Base-by-base conservation (phyloP, 225 moss, liverwort and hornwort genomes). In the Bryum argenteum region DNA sequence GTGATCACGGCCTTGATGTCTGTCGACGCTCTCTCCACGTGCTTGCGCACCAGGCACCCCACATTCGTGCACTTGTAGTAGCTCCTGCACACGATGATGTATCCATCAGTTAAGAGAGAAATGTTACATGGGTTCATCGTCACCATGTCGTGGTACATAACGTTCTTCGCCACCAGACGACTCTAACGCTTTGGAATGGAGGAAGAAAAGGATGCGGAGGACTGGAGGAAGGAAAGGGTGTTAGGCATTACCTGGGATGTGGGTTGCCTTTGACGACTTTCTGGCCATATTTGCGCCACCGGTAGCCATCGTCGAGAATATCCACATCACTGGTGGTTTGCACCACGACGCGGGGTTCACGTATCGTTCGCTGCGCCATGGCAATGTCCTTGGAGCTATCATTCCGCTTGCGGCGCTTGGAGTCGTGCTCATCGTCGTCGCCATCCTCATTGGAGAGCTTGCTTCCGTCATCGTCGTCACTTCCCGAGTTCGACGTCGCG, bases 181-280 rank as follows among this genome's bases (percentile, higher is more conserved):
- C n/a, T n/a, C n/a, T n/a, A n/a, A n/a, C n/a, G n/a, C n/a, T n/a
- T n/a, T n/a, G n/a, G n/a, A n/a, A n/a, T n/a, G n/a, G n/a, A n/a
- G n/a, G 9, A 13, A 13, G 45, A 45, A 45, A 11, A 14, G 11
- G 45, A 45, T 45, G 45, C 16, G 47, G 2, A 19, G 54, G 54
- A 3, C 19, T 10, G 10, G 20, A 20, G 20, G 54, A 19, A 9
- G 10, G 5, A n/a, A 21, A 28, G 15, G 19, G 10, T 28, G 28
- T 5, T 28, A 5, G 5, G 28, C 28, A 10, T 10, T 84, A 94
- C 93, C 94, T 84, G 12, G 94, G 94, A 74, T 95, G 91, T 2
- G 92, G 94, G 60, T 95, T 95, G 73, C 94, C 94, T 76, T 95
- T 95, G 22, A 95, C 94, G 48, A 95, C 94, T 78, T 95, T 95